Evolutionary conservation across 352 stramenopile species (phyloP), one percentile per base, ranked within the genome.

Genomic region (Globisporangium solare): DNA sequence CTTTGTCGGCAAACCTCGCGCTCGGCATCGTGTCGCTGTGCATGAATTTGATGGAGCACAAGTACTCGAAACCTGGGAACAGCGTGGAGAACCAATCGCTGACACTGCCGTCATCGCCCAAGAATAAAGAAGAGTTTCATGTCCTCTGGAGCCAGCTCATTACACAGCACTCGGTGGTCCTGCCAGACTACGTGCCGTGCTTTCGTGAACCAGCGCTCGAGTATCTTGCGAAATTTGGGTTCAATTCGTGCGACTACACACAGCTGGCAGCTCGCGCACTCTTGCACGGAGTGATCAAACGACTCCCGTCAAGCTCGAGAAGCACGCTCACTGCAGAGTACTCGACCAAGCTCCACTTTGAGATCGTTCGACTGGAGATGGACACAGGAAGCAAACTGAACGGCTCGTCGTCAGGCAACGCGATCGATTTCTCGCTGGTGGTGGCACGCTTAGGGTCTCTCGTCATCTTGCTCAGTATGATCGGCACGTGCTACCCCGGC

Each of bases 101-200:
- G 1, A 61, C 43, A 11, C 54, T 71, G 10, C 63, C 66, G 8
- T 61, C 70, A 0, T 83, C 73, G 14, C 73, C 73, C 8, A 74
- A 62, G 31, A 89, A 89, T 64, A 89, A 89, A 49, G 80, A 92
- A 62, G 77, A 89, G 54, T 92, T 93, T 42, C 85, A 92, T 65
- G 73, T 92, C 12, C 60, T 94, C 3, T 94, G 85, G 85, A 94
- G 85, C 50, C 85, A 92, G 56, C 61, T 94, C 1, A 89, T 94
- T 42, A 94, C 85, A 1, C 85, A 93, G 48, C 81, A 92, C 55
- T 90, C 83, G 14, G 77, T 94, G 2, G 80, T 89, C 5, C 61
- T 94, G 8, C 81, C 85, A 5, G 83, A 92, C 39, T 86, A 83
- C 31, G 70, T 92, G 6, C 70, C 74, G 35, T 61, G 71, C 24